These are phyloP conservation scores for Malassezia caprae DNA, from an alignment of 1,284 basidiomycete genomes.

Conservation along the genomic window DNA sequence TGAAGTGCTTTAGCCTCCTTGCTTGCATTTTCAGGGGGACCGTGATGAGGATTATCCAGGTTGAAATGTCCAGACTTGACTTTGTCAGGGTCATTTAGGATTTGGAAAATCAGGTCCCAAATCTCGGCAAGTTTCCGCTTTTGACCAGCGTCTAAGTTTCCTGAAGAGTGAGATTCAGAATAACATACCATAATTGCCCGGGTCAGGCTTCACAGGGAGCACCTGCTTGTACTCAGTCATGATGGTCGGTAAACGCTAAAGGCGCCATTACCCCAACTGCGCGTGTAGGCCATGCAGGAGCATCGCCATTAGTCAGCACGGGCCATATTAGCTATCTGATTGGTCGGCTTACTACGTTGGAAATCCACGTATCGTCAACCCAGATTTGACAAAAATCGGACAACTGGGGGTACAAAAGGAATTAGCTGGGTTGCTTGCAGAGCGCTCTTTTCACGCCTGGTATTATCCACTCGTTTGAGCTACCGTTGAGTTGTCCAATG, in stretches of 20 bases:
- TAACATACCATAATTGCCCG: constrained; percentile 14
- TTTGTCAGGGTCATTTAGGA: constrained; percentile 25
- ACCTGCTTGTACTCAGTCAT: constrained; percentile 7
- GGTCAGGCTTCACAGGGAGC: not conserved
- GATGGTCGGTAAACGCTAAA: not conserved
- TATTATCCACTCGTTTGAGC: no score
- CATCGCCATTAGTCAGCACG: not conserved
- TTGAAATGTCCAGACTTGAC: constrained; percentile 14
- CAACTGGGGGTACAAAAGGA: no score
- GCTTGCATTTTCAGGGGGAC: constrained; percentile 33
- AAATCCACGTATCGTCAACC: no score
- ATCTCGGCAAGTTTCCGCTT: constrained; percentile 40
- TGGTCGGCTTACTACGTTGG: no score
- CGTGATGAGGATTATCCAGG: constrained; percentile 17
- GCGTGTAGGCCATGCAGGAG: not conserved
- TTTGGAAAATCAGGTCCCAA: constrained; percentile 39
- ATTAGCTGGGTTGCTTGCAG: no score
- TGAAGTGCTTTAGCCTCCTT: constrained; percentile 44
- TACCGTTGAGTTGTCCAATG: no score
- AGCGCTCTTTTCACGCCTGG: no score
- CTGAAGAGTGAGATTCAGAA: constrained; percentile 14
- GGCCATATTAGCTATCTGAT: not conserved
- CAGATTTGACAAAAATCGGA: no score
- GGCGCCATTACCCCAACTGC: not conserved
- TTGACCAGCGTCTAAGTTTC: constrained; percentile 45